Base-by-base conservation (phyloP, 1,139 yeast genomes). In the Kazachstania sp. region DNA sequence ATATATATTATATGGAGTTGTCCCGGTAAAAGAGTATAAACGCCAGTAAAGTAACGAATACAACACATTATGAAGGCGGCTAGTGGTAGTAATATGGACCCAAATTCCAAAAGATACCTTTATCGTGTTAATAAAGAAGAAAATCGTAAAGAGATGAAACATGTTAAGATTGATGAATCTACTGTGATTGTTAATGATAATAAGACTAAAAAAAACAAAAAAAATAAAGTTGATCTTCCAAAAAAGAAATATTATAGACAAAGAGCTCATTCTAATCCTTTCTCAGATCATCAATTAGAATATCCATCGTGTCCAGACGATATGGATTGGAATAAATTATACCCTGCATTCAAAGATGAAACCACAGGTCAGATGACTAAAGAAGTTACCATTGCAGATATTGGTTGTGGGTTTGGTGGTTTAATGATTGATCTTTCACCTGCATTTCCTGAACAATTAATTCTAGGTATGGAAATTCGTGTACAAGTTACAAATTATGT, bases 321-420 rank as follows among this genome's bases (percentile, higher is more conserved):
- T 29, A 92, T 94, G 98, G 81, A 87, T 61, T 92, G 99, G 99
- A 64, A 74, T 0, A 74, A 71, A 57, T 70, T 83, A 49, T 92
- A 81, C 58, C 97, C 97, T 2, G 69, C 71, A 19, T 77, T 67
- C 56, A 66, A 65, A 47, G 76, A 78, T 53, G 70, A 65, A 44
- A 61, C 56, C 8, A 68, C 69, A 0, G 65, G 73, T 2, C 57
- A 72, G 51, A 68, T 79, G 74, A 61, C 69, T 6, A 68, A 74
- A 46, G 63, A 73, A 40, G 97, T 94, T 13, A 92, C 88, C 48
- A 83, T 92, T 48, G 97, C 97, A 4, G 99, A 92, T 64, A 79
- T 92, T 50, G 99, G 99, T 15, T 92, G 99, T 70, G 99, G 99
- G 0, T 92, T 86, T 65, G 99, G 99, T 44, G 99, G 99, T 0